Percentiles rank a stretch among this genome's conserved stretches.
Conservation (phyloP, 176 grass and related monocot species). For the Leersia perrieri region DNA sequence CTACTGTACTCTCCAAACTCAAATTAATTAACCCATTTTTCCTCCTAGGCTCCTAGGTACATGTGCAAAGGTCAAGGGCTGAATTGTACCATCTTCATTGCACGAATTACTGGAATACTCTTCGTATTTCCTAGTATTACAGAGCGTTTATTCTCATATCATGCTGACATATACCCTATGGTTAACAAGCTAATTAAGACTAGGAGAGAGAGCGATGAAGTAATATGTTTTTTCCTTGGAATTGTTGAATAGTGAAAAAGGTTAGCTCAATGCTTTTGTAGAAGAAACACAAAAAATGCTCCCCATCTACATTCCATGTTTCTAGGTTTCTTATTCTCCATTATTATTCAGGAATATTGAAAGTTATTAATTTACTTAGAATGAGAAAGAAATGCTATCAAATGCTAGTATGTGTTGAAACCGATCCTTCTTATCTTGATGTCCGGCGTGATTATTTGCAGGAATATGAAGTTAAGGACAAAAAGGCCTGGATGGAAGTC, state of each 20-base stretch:
- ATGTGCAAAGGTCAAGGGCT: background rate
- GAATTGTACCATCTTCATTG: background rate
- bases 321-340: background rate
- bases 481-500: constrained; percentile 90
- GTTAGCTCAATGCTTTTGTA: too few relatives aligned
- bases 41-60: too few relatives aligned
- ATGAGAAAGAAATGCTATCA: background rate
- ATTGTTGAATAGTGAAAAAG: too few relatives aligned
- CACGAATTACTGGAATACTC: background rate
- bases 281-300: too few relatives aligned
- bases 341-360: background rate
- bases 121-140: background rate
- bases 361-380: constrained; percentile 18
- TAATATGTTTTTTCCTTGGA: background rate
- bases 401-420: constrained; percentile 14
- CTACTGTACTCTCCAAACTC: constrained; percentile 11
- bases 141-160: background rate
- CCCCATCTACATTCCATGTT: too few relatives aligned
- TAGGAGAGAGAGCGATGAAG: background rate
- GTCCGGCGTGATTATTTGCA: constrained; percentile 28
- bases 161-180: background rate
- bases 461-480: constrained; percentile 81
- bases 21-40: too few relatives aligned
- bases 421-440: constrained; percentile 9
- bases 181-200: background rate